Evolutionary conservation across 306 rosid genomes (phyloP), one percentile per base, ranked within the genome.

Genomic region (Spatholobus suberectus): DNA sequence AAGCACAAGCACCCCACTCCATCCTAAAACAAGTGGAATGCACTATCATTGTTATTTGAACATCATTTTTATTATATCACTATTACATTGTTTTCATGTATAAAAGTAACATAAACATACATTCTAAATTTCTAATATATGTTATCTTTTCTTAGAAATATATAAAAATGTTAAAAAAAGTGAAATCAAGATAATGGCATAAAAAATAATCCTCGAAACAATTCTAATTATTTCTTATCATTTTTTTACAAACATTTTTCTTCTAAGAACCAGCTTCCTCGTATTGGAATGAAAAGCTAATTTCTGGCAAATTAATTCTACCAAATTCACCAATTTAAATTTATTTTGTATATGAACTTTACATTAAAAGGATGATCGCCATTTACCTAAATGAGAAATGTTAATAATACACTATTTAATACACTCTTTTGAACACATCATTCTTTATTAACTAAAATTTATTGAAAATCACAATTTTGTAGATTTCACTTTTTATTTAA

Each of bases 11-110:
- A n/a, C 32, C 32, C 32, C 73, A 52, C 57, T 40, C 13, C 41
- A 54, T 23, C 17, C 32, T 38, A 15, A 5, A 67, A 58, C 67
- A 75, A 59, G 66, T 83, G 85, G 82, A 66, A 12, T 75, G 84
- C 89, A 75, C 70, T 40, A 52, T 1, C 3, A 21, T 37, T 46
- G 7, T 13, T 59, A 61, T 59, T 35, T 37, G 0, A 24, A 73
- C 21, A 37, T 20, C 67, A 47, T 73, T 47, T 32, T 63, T 14
- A 5, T 81, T 66, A 32, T 72, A 59, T 20, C 44, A 70, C 70
- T 20, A 13, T 21, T 37, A 24, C 75, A 67, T 67, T 66, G 11
- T 47, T 77, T 54, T 51, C 21, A 57, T 18, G 13, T 8, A 13
- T 9, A 18, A 29, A 38, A 70, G 11, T 9, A 67, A 38, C 3